phyloP scores from a whole-genome alignment of 2,329 filamentous ascomycete genomes.

The Tolypocladium pustulatum region DNA sequence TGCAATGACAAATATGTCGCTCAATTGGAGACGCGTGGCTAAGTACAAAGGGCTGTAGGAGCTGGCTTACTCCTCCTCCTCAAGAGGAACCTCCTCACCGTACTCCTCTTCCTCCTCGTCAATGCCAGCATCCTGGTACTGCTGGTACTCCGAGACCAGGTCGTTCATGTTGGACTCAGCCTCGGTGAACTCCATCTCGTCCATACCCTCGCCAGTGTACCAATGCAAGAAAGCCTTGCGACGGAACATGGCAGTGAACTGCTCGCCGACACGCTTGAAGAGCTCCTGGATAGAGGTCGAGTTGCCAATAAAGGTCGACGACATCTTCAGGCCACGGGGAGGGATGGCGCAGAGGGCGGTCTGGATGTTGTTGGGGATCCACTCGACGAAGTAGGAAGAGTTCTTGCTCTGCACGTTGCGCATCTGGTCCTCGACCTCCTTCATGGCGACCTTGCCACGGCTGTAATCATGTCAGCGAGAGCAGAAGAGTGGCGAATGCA shows the following conservation, averaged over 20 bases:
- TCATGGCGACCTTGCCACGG: constrained; percentile 99
- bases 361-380: constrained; percentile 99
- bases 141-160: constrained; percentile 98
- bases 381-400: constrained; percentile 98
- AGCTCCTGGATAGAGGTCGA: constrained; percentile 99
- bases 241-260: constrained; percentile 99
- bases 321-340: constrained; percentile 97
- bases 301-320: constrained; percentile 97
- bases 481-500: not conserved
- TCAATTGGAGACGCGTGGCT: not conserved
- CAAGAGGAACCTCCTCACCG: constrained; percentile 69
- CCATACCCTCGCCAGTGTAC: constrained; percentile 99
- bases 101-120: constrained; percentile 97
- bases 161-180: constrained; percentile 99
- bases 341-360: constrained; percentile 98
- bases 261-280: constrained; percentile 99
- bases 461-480: constrained; percentile 25
- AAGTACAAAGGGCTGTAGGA: not conserved
- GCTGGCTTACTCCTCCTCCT: constrained; percentile 49
- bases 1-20: not conserved
- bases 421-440: constrained; percentile 99
- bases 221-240: constrained; percentile 99
- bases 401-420: constrained; percentile 99
- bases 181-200: constrained; percentile 99
- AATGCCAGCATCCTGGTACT: constrained; percentile 98